Evolutionary conservation across 2,329 filamentous ascomycete species (phyloP).

Genomic region (Grosmannia clavigera): DNA sequence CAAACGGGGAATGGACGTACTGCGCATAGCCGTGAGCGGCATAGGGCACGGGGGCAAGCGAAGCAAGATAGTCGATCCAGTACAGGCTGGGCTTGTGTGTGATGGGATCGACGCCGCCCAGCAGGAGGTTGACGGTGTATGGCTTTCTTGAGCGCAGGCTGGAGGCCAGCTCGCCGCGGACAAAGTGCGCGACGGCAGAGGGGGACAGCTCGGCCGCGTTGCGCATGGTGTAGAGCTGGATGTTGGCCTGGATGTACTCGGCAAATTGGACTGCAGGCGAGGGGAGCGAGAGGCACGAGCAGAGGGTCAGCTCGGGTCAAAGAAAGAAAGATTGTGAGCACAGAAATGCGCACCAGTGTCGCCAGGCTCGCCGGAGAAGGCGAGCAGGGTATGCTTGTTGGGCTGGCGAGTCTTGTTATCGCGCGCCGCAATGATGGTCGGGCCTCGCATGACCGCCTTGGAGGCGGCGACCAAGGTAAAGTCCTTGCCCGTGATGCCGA

Average conservation of each 20-base stretch:
- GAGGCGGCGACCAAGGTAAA: constrained; percentile 96
- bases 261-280: constrained; percentile 75
- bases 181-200: constrained; percentile 80
- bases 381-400: constrained; percentile 90
- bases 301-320: neutral
- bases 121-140: constrained; percentile 91
- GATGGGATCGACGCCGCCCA: constrained; percentile 88
- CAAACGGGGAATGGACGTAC: constrained; percentile 36
- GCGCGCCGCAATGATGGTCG: constrained; percentile 83
- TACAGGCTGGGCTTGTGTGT: constrained; percentile 83
- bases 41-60: constrained; percentile 78
- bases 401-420: constrained; percentile 94
- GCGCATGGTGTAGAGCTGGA: constrained; percentile 96
- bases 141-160: constrained; percentile 85
- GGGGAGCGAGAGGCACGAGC: neutral
- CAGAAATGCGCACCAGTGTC: constrained; percentile 56
- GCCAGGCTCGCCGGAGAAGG: constrained; percentile 89
- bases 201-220: constrained; percentile 89
- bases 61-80: constrained; percentile 95
- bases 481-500: constrained; percentile 98
- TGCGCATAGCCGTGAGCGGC: constrained; percentile 97
- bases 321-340: neutral
- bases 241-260: constrained; percentile 97
- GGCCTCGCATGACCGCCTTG: constrained; percentile 95
- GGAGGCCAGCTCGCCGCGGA: constrained; percentile 82